Percentiles rank a stretch among this genome's conserved stretches.
phyloP scores from a whole-genome alignment of 202 grass and related monocot genomes.

The Schoenoplectus triqueter region DNA sequence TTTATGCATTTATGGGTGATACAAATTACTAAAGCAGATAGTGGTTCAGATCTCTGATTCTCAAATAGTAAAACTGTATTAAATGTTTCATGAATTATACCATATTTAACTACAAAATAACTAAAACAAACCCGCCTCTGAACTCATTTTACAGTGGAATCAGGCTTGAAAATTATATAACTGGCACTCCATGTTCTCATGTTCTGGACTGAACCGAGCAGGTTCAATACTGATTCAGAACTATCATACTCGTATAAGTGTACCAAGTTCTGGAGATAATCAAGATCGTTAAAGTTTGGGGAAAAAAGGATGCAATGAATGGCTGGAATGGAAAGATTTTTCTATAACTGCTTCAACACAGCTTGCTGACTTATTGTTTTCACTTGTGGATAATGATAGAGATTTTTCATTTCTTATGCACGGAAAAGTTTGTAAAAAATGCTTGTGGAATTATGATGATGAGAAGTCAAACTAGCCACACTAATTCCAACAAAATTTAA shows the following conservation, averaged over 20 bases:
- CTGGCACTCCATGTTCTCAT: not conserved
- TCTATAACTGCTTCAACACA: slow-evolving; percentile 11
- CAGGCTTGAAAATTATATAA: not conserved
- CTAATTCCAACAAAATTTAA: slow-evolving; percentile 25
- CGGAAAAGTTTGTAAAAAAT: not conserved
- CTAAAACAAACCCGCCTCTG: not conserved
- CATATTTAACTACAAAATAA: not conserved
- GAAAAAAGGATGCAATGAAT: not conserved
- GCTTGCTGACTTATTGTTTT: not conserved
- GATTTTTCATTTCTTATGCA: not conserved
- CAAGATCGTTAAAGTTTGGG: not conserved
- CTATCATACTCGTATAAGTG: not conserved
- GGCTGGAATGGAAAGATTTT: slow-evolving; percentile 25
- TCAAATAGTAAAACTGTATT: not conserved
- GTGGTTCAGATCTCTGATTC: not conserved
- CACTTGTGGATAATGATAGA: not conserved
- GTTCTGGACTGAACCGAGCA: not conserved
- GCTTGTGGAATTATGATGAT: not conserved
- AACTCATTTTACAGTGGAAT: not conserved
- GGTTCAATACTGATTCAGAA: not conserved
- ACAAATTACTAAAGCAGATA: not conserved
- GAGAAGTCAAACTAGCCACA: slow-evolving; percentile 23
- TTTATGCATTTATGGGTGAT: not conserved
- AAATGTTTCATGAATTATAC: not conserved
- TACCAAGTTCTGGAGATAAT: slow-evolving; percentile 1